Evolutionary conservation across 129 eudicot genomes (phyloP), one percentile per base, ranked within the genome.

Genomic region (Silybum marianum): DNA sequence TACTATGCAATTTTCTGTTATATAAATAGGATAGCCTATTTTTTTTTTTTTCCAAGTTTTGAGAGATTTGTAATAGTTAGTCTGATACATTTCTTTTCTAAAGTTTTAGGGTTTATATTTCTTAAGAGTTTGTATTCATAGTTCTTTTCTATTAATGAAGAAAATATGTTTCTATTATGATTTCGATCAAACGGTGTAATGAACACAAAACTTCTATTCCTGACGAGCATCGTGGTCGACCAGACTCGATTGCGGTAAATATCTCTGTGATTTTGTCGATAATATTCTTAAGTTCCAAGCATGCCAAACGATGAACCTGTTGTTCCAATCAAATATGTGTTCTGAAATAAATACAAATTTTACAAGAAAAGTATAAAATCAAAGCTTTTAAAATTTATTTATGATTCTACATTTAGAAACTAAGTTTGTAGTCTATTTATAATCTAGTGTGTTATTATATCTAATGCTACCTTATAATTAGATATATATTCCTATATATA

Each of bases 251-350:
- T 21, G 84, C 78, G 25, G 84, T 60, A 28, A 70, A 69, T 80
- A 85, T 85, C 9, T 62, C 74, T 3, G 85, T 44, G 24, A 85
- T 70, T 46, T 80, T 75, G 68, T 62, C 78, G n/a, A 63, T 69
- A 4, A 85, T 58, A 0, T 76, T 75, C 7, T 69, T 69, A 1
- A 85, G 58, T 81, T 85, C 88, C 60, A 70, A 63, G 13, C 88
- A 85, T 75, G 84, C 84, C 30, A 72, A 42, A 85, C 71, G 51
- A 75, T 85, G 82, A 16, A 80, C 88, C 88, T 85, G 78, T 62
- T 85, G 78, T 62, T 18, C 9, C 30, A 18, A 26, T 70, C 28
- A 75, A 79, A 68, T 19, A 73, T 12, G 30, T 19, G 30, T 19
- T 10, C n/a, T 18, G 13, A 46, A 46, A 25, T 18, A 58, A 0